phyloP scores from a whole-genome alignment of 331 rosid species.

The Spiraea crenata region DNA sequence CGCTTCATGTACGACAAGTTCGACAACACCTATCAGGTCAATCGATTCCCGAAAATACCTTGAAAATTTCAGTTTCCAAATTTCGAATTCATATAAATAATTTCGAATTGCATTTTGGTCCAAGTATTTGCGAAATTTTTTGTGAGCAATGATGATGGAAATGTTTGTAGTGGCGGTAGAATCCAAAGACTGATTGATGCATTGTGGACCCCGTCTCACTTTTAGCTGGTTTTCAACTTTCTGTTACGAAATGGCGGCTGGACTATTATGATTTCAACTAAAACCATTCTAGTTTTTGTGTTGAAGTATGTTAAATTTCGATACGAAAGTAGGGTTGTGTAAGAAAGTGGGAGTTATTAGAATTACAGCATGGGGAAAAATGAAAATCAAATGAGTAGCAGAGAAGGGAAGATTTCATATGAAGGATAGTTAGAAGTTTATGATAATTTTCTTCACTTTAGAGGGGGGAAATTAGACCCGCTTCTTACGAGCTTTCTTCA shows the following conservation, averaged over 20 bases:
- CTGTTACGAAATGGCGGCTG: background rate
- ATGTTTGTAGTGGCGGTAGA: background rate
- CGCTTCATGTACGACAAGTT: constrained; percentile 49
- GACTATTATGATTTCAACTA: background rate
- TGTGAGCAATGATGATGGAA: background rate
- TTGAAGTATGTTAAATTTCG: background rate
- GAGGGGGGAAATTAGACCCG: background rate
- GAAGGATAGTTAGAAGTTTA: background rate
- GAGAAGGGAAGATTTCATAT: background rate
- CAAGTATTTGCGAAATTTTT: background rate
- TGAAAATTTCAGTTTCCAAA: background rate
- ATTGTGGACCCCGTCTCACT: background rate
- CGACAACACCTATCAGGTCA: constrained; percentile 45
- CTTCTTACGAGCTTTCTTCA: background rate
- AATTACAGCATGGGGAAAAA: background rate
- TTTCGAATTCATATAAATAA: no score
- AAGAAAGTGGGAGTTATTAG: background rate
- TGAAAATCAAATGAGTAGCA: background rate
- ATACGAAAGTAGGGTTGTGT: background rate
- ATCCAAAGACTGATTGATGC: constrained; percentile 1
- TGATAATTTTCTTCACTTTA: background rate
- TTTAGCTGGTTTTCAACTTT: background rate
- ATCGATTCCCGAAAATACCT: background rate
- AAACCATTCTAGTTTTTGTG: background rate
- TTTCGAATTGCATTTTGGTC: no score